These are phyloP conservation scores for Coniochaeta ligniaria DNA, from an alignment of 2,329 filamentous ascomycete species.

Conservation along the genomic window DNA sequence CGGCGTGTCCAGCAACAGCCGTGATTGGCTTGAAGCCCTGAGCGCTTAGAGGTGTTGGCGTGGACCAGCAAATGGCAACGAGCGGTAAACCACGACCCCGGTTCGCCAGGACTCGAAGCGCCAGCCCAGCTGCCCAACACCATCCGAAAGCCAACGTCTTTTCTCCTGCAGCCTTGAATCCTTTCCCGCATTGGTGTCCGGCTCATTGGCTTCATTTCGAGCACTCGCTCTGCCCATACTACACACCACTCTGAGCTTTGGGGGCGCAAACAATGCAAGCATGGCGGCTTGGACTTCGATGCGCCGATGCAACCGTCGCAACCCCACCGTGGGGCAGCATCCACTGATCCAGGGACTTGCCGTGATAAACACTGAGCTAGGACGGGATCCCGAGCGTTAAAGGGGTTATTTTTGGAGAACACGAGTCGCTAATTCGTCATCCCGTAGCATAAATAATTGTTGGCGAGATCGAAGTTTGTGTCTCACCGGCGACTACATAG, in stretches of 20 bases:
- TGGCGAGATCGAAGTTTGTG: too few relatives aligned
- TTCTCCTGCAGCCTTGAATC: not conserved
- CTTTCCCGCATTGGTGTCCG: not conserved
- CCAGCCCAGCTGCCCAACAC: not conserved
- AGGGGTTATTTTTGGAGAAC: not conserved
- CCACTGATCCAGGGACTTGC: not conserved
- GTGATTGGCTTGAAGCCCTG: conserved; percentile 15
- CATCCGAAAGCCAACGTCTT: not conserved
- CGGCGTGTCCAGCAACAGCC: conserved; percentile 1
- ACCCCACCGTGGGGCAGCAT: not conserved
- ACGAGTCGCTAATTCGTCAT: not conserved
- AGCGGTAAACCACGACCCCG: not conserved
- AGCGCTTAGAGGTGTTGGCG: conserved; percentile 12
- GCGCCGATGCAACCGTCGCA: not conserved
- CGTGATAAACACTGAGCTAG: not conserved
- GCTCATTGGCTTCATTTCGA: not conserved
- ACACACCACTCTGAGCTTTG: not conserved
- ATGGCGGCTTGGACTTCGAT: not conserved
- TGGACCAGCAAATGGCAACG: conserved; percentile 2
- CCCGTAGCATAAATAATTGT: too few relatives aligned
- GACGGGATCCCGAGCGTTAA: not conserved
- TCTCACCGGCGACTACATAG: too few relatives aligned
- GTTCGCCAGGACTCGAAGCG: conserved; percentile 1
- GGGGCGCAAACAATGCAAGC: not conserved
- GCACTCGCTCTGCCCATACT: not conserved